Conservation (phyloP, 352 stramenopile species). For the Aphanomyces invadans region DNA sequence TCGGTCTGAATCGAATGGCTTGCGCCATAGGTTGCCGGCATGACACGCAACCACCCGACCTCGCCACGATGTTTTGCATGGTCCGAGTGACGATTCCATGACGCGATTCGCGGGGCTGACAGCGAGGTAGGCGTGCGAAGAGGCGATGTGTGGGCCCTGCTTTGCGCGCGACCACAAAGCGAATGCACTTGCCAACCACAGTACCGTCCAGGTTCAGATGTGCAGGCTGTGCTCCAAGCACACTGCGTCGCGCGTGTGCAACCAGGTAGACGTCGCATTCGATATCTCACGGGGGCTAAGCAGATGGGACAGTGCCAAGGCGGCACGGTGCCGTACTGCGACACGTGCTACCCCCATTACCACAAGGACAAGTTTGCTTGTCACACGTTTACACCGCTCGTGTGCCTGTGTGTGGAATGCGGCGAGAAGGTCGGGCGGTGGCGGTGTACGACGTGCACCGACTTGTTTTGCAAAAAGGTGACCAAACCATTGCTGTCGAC, state of each 20-base stretch:
- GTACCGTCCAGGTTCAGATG: background rate
- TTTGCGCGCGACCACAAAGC: slow-evolving; percentile 18
- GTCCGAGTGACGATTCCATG: background rate
- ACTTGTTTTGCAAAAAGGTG: slow-evolving; percentile 23
- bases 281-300: background rate
- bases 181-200: slow-evolving; percentile 1
- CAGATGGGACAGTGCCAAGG: background rate
- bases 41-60: background rate
- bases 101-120: too few relatives aligned
- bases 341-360: slow-evolving; percentile 21
- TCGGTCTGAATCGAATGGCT: background rate
- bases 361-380: background rate
- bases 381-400: slow-evolving; percentile 12
- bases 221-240: slow-evolving; percentile 16
- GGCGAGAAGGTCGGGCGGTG: slow-evolving; percentile 8
- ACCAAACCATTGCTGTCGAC: background rate
- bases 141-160: slow-evolving; percentile 10
- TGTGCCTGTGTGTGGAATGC: slow-evolving; percentile 17
- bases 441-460: slow-evolving; percentile 14
- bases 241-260: slow-evolving; percentile 14
- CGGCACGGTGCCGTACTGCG: slow-evolving; percentile 18
- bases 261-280: slow-evolving; percentile 5
- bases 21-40: background rate
- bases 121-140: slow-evolving; percentile 23
- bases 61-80: slow-evolving; percentile 14